Evolutionary conservation across 1,139 yeast species (phyloP).

Genomic region (Geotrichum siamense): DNA sequence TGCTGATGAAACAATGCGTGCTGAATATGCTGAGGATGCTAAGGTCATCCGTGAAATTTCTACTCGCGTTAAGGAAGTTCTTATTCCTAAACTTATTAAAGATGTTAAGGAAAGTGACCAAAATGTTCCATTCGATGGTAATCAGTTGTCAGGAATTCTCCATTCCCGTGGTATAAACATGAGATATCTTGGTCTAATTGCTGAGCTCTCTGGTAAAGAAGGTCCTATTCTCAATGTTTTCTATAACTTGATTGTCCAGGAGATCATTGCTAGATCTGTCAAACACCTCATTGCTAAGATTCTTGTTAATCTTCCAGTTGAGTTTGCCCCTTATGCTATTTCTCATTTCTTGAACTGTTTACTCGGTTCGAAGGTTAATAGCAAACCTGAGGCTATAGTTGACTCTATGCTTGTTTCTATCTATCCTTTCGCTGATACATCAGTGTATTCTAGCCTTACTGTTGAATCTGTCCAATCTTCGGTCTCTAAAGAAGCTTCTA

Average conservation of each 20-base stretch:
- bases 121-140: slow-evolving; percentile 73
- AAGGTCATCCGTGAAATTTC: slow-evolving; percentile 63
- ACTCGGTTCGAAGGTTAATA: slow-evolving; percentile 30
- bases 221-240: slow-evolving; percentile 7
- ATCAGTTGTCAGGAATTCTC: slow-evolving; percentile 57
- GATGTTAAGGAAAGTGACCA: slow-evolving; percentile 46
- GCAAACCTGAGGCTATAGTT: slow-evolving; percentile 15
- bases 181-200: slow-evolving; percentile 64
- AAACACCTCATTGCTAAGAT: slow-evolving; percentile 63
- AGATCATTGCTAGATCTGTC: slow-evolving; percentile 69
- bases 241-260: slow-evolving; percentile 48
- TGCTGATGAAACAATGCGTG: slow-evolving; percentile 40
- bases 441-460: slow-evolving; percentile 43
- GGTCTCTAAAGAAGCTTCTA: slow-evolving; percentile 46
- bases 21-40: slow-evolving; percentile 45
- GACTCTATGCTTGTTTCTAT: slow-evolving; percentile 29
- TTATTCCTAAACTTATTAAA: slow-evolving; percentile 58
- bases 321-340: slow-evolving; percentile 51
- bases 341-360: slow-evolving; percentile 70
- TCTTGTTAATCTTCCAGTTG: slow-evolving; percentile 45
- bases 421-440: slow-evolving; percentile 38
- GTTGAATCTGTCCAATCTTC: slow-evolving; percentile 41
- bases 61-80: slow-evolving; percentile 47
- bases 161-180: slow-evolving; percentile 82
- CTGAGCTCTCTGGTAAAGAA: slow-evolving; percentile 8